phyloP scores from a whole-genome alignment of 2,329 filamentous ascomycete genomes.

The Phaeosphaeriaceae sp. region DNA sequence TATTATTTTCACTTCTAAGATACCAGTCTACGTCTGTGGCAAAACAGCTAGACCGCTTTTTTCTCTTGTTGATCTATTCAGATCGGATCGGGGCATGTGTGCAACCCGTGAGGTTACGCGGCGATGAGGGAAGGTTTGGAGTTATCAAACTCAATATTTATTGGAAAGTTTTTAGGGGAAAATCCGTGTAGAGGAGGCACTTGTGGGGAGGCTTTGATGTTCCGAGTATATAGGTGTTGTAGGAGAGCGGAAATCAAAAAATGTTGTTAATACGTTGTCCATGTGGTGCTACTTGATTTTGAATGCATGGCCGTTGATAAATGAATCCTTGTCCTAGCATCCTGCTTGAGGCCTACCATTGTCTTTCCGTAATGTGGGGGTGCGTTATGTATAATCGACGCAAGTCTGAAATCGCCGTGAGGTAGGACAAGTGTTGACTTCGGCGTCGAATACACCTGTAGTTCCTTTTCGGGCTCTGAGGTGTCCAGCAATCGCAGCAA shows the following conservation, averaged over 20 bases:
- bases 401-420: no score
- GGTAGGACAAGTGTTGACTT: not conserved
- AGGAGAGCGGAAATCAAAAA: conserved; percentile 33
- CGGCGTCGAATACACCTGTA: not conserved
- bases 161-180: conserved; percentile 17
- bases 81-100: conserved; percentile 11
- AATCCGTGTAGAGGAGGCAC: conserved; percentile 14
- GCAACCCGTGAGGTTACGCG: not conserved
- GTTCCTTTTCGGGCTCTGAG: no score
- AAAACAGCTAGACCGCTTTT: conserved; percentile 43
- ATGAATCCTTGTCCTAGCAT: no score
- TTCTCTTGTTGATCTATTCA: conserved; percentile 29
- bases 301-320: no score
- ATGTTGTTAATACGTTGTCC: conserved; percentile 20
- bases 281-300: no score
- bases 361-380: no score
- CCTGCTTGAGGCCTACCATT: no score
- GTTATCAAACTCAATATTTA: conserved; percentile 26
- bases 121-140: conserved; percentile 16
- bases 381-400: no score
- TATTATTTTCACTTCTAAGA: conserved; percentile 49
- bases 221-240: conserved; percentile 38
- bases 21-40: conserved; percentile 47
- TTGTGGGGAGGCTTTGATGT: conserved; percentile 37
- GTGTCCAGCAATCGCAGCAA: not conserved